Base-by-base conservation (phyloP, 1,284 basidiomycete species). In the Sporisorium graminicola region DNA sequence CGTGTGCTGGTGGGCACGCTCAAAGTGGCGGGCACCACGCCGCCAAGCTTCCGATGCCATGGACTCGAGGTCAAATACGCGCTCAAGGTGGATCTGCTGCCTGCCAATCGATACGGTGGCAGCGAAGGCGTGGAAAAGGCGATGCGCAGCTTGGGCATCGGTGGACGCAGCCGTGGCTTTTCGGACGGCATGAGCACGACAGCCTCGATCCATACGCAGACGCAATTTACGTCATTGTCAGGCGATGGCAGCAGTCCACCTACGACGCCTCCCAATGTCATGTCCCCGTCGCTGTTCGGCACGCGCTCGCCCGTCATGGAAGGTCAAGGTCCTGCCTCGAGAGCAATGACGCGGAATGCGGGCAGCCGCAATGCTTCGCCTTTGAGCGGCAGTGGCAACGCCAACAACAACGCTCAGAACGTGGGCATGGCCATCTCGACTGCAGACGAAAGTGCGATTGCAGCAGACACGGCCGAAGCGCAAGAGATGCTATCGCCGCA, bases 41-140 rank as follows among this genome's bases (percentile, higher is more conserved):
- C 81, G 10, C 80, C 81, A 14, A 68, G 68, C 35, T 82, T 82
- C 63, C 61, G 81, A 16, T 78, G 78, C 58, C 81, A 82, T 46
- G 80, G 80, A 5, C 71, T 82, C 29, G 81, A 82, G 63, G 75
- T 82, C 64, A 81, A 81, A 61, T 82, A 82, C 47, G 80, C 80
- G 35, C 60, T 82, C 74, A 82, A 82, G 65, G 66, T 82, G 35
- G 81, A 82, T 55, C 65, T 82, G 42, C 44, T 82, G 27, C 79
- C 81, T 1, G 66, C 62, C 31, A 70, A 67, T 47, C 63, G 73
- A 33, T 61, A 61, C 49, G 46, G 57, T 18, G 37, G 59, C 31
- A 54, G 69, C 37, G 74, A 71, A 18, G 66, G 69, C 1, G 58
- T 73, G 22, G 67, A 67, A 20, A 65, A 73, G 58, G 75, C 71